Conservation (phyloP, 441 rosid genomes). For the Sinapis alba region DNA sequence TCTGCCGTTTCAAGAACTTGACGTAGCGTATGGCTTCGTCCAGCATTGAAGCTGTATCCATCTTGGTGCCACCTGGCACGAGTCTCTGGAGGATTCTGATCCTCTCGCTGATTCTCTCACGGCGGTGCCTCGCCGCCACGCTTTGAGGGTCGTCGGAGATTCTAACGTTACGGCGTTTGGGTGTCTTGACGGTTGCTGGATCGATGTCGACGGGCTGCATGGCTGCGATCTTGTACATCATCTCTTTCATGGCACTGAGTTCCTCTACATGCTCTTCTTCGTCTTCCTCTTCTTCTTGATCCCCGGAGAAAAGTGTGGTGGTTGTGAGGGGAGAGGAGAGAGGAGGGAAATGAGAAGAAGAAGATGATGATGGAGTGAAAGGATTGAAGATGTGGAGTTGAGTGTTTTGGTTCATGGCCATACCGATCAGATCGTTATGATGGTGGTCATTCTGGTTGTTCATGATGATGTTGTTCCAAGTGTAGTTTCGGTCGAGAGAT, state of each 20-base stretch:
- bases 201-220: constrained; percentile 92
- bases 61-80: constrained; percentile 84
- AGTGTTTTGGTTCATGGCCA: constrained; percentile 52
- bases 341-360: constrained; percentile 43
- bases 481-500: constrained; percentile 46
- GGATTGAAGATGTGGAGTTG: constrained; percentile 45
- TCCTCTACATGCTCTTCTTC: constrained; percentile 66
- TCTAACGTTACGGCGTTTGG: constrained; percentile 74
- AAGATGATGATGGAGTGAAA: constrained; percentile 37
- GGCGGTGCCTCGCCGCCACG: constrained; percentile 78
- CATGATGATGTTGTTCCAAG: constrained; percentile 42
- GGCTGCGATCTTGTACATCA: constrained; percentile 84
- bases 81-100: constrained; percentile 78
- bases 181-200: constrained; percentile 69
- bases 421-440: constrained; percentile 38
- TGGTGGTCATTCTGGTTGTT: constrained; percentile 12
- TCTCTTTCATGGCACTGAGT: constrained; percentile 81
- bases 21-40: constrained; percentile 88
- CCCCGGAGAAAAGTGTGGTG: constrained; percentile 19
- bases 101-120: constrained; percentile 83
- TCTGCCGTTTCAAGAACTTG: constrained; percentile 85
- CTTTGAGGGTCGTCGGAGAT: constrained; percentile 90
- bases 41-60: constrained; percentile 91
- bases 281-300: constrained; percentile 34
- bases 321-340: constrained; percentile 36